phyloP scores from a whole-genome alignment of 352 stramenopile genomes.

The Pythium phragmiticola region DNA sequence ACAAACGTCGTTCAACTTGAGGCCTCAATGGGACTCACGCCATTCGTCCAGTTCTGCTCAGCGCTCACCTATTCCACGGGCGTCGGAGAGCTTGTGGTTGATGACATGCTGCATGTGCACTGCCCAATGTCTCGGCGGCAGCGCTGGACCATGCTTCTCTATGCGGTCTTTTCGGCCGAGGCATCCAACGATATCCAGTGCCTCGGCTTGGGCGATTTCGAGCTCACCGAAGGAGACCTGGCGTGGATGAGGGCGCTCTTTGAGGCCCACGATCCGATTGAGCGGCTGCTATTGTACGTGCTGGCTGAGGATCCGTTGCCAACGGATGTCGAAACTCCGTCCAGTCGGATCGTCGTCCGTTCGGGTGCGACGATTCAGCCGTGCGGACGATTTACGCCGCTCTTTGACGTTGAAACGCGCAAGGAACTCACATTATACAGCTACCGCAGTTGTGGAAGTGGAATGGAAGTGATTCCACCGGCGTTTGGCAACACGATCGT shows the following conservation, averaged over 20 bases:
- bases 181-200: background rate
- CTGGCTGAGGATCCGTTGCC: background rate
- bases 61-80: conserved; percentile 4
- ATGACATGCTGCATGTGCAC: background rate
- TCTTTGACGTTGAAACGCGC: background rate
- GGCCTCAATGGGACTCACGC: background rate
- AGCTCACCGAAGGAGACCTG: conserved; percentile 6
- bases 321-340: background rate
- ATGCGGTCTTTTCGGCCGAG: conserved; percentile 8
- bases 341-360: background rate
- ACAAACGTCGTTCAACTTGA: conserved; percentile 1
- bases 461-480: conserved; percentile 7
- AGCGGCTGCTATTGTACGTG: conserved; percentile 4
- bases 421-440: background rate
- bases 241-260: conserved; percentile 11
- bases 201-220: conserved; percentile 5
- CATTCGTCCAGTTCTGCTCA: conserved; percentile 12
- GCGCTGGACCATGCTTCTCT: conserved; percentile 7
- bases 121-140: background rate
- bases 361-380: background rate
- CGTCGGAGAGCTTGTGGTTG: conserved; percentile 5
- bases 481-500: conserved; percentile 4
- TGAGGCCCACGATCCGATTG: conserved; percentile 13
- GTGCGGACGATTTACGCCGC: background rate
- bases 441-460: background rate